phyloP scores from a whole-genome alignment of 2,329 filamentous ascomycete genomes.

The Cercospora janseana region DNA sequence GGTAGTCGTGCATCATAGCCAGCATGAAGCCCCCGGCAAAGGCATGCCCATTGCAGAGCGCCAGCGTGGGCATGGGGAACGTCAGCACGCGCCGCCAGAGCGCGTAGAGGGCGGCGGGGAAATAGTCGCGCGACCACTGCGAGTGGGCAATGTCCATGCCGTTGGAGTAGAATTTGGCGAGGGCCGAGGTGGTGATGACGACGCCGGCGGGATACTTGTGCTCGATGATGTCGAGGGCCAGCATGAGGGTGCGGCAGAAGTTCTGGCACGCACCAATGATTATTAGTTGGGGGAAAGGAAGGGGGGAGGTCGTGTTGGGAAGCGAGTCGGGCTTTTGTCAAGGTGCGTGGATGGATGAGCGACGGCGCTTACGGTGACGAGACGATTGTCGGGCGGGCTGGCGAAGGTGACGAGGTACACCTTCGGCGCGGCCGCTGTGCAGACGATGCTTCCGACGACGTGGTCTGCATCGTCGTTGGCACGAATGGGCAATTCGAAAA shows the following conservation, averaged over 20 bases:
- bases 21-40: slow-evolving; percentile 82
- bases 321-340: no score
- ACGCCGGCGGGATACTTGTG: slow-evolving; percentile 67
- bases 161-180: slow-evolving; percentile 79
- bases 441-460: slow-evolving; percentile 52
- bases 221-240: slow-evolving; percentile 74
- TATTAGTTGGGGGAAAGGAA: not conserved
- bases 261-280: slow-evolving; percentile 27
- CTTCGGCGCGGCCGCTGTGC: slow-evolving; percentile 58
- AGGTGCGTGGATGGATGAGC: no score
- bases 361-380: slow-evolving; percentile 53
- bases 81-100: slow-evolving; percentile 65
- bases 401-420: slow-evolving; percentile 73
- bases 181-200: slow-evolving; percentile 71
- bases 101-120: slow-evolving; percentile 59
- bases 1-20: slow-evolving; percentile 79
- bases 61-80: slow-evolving; percentile 78
- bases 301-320: not conserved
- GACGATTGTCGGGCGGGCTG: slow-evolving; percentile 72
- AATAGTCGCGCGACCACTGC: slow-evolving; percentile 60
- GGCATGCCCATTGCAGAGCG: slow-evolving; percentile 75
- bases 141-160: slow-evolving; percentile 73
- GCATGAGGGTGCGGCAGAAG: slow-evolving; percentile 65
- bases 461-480: slow-evolving; percentile 15
- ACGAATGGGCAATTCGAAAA: slow-evolving; percentile 37